These are phyloP conservation scores for Acer negundo DNA, from an alignment of 345 rosid genomes.

Conservation along the genomic window DNA sequence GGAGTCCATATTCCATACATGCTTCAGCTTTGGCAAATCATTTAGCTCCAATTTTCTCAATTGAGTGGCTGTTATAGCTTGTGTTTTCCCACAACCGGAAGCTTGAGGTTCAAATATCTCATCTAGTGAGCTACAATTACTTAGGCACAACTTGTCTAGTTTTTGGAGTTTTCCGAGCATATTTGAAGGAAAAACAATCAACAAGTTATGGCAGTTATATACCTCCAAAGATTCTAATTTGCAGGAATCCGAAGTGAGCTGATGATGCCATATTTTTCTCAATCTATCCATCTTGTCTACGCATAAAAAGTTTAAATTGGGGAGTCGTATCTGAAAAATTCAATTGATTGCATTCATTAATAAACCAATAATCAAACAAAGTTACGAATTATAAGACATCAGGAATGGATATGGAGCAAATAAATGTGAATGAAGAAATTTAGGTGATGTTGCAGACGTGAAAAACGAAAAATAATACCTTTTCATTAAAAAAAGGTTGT, in stretches of 20 bases:
- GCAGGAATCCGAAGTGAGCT: neutral
- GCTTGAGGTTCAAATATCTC: neutral
- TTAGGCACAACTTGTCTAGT: neutral
- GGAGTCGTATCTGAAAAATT: neutral
- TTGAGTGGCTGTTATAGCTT: neutral
- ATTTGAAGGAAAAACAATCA: neutral
- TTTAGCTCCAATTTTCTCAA: neutral
- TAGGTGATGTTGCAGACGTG: neutral
- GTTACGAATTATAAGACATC: neutral
- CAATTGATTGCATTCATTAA: neutral
- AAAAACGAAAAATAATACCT: neutral
- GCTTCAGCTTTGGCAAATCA: neutral
- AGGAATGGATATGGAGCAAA: neutral
- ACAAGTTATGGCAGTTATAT: neutral
- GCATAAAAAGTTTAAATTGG: neutral
- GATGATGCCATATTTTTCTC: neutral
- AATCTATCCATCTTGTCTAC: neutral
- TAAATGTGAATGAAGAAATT: neutral
- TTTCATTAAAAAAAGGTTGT: neutral
- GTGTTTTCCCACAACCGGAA: neutral
- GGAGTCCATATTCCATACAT: neutral
- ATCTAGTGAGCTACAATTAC: constrained; percentile 4
- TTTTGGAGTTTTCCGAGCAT: neutral
- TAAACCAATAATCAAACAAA: no score
- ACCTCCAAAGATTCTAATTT: neutral